phyloP scores from a whole-genome alignment of 495 filamentous ascomycete species.

The Penicillium canescens region DNA sequence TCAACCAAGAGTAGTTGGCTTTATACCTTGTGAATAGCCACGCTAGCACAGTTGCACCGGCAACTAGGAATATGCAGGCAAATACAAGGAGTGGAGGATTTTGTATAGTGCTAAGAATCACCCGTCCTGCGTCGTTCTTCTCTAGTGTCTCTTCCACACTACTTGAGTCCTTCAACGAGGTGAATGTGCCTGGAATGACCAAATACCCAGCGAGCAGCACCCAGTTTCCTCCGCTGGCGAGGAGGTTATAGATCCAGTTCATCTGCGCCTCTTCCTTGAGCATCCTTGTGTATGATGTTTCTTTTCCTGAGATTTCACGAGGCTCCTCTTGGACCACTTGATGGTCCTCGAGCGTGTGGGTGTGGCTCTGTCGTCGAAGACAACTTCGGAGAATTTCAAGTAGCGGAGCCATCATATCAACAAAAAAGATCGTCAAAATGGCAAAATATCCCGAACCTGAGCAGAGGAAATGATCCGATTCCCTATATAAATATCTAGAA shows the following conservation, averaged over 20 bases:
- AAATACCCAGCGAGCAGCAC: slow-evolving; percentile 4
- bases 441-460: too few species aligned
- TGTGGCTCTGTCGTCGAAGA: neutral
- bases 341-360: neutral
- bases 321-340: neutral
- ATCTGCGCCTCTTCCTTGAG: slow-evolving; percentile 5
- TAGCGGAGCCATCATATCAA: neutral
- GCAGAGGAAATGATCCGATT: too few species aligned
- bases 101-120: slow-evolving; percentile 20
- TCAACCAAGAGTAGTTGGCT: slow-evolving; percentile 30
- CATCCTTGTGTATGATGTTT: slow-evolving; percentile 2
- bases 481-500: too few species aligned
- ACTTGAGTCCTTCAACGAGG: slow-evolving; percentile 18
- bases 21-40: slow-evolving; percentile 24
- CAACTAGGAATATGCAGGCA: slow-evolving; percentile 19
- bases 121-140: slow-evolving; percentile 7
- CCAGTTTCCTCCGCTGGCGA: slow-evolving; percentile 1
- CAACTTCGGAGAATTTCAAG: neutral
- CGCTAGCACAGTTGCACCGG: slow-evolving; percentile 12
- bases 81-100: slow-evolving; percentile 25
- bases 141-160: slow-evolving; percentile 8
- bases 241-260: neutral
- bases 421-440: too few species aligned
- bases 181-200: neutral
- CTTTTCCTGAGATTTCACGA: neutral